phyloP scores from a whole-genome alignment of 768 basidiomycete species.

The Trametes sanguinea region DNA sequence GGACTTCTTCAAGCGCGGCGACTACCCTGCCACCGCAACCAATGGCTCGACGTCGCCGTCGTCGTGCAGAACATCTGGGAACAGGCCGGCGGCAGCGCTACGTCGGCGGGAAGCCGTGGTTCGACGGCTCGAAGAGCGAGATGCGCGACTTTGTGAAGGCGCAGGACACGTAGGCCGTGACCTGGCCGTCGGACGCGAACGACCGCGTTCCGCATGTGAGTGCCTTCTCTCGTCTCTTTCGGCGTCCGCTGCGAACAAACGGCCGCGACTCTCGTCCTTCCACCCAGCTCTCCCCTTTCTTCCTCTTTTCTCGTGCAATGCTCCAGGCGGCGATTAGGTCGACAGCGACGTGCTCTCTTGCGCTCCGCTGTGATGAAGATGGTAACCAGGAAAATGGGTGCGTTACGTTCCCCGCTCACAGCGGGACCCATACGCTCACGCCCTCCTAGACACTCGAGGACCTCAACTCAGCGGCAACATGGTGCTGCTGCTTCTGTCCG shows the following conservation, averaged over 20 bases:
- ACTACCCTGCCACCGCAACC: constrained; percentile 51
- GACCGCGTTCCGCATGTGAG: constrained; percentile 68
- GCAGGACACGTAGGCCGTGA: constrained; percentile 67
- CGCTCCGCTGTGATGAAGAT: constrained; percentile 58
- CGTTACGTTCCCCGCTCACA: no score
- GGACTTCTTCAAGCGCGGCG: constrained; percentile 53
- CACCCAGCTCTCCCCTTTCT: neutral
- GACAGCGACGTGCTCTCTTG: constrained; percentile 14
- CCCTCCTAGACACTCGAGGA: no score
- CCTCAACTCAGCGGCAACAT: no score
- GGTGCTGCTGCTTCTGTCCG: neutral
- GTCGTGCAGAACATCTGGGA: constrained; percentile 52
- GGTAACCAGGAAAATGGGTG: no score
- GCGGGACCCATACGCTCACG: no score
- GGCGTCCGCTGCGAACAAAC: neutral
- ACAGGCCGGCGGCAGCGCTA: constrained; percentile 41
- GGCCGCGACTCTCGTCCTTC: no score
- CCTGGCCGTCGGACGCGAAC: constrained; percentile 67
- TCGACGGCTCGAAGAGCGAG: constrained; percentile 58
- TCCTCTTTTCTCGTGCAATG: constrained; percentile 1
- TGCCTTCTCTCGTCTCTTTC: constrained; percentile 1
- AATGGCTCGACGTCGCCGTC: constrained; percentile 43
- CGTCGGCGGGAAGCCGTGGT: constrained; percentile 69
- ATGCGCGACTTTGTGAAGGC: constrained; percentile 69
- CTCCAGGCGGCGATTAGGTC: constrained; percentile 18